Conservation (phyloP, 208 protist genomes). For the Crithidia expoeki region DNA sequence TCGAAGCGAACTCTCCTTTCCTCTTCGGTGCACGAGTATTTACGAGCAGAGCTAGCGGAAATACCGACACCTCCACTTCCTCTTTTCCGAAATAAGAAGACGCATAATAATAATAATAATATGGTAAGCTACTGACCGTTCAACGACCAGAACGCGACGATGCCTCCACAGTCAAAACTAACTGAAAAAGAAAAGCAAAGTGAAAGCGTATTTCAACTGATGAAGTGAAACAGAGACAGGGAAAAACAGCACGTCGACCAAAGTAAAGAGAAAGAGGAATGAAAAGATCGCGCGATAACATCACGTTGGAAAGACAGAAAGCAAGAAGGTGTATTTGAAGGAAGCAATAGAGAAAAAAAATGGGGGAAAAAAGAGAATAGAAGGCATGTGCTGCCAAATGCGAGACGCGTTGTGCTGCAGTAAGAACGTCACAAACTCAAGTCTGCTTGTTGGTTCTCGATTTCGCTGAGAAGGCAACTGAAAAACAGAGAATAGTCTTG, state of each 20-base stretch:
- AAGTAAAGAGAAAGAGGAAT: neutral
- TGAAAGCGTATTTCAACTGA: neutral
- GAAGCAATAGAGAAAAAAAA: neutral
- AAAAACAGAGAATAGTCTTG: too few species aligned
- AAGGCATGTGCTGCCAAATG: neutral
- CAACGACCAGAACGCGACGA: too few species aligned
- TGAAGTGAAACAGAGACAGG: neutral
- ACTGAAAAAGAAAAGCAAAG: constrained; percentile 1
- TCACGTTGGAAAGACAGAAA: neutral
- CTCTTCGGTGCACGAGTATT: too few species aligned
- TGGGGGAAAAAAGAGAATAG: neutral
- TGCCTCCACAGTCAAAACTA: neutral
- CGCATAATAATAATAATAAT: too few species aligned
- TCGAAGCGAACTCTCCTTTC: neutral
- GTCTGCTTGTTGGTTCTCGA: neutral
- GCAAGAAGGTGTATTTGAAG: constrained; percentile 3
- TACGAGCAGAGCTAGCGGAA: too few species aligned
- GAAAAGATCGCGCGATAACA: neutral
- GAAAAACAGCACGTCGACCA: neutral
- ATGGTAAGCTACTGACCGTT: too few species aligned
- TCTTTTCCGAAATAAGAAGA: too few species aligned
- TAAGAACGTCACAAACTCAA: constrained; percentile 6
- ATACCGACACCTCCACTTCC: too few species aligned
- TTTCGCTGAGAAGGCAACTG: too few species aligned
- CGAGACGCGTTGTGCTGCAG: neutral